Conservation (phyloP, 768 basidiomycete species). For the Boletus sp. region DNA sequence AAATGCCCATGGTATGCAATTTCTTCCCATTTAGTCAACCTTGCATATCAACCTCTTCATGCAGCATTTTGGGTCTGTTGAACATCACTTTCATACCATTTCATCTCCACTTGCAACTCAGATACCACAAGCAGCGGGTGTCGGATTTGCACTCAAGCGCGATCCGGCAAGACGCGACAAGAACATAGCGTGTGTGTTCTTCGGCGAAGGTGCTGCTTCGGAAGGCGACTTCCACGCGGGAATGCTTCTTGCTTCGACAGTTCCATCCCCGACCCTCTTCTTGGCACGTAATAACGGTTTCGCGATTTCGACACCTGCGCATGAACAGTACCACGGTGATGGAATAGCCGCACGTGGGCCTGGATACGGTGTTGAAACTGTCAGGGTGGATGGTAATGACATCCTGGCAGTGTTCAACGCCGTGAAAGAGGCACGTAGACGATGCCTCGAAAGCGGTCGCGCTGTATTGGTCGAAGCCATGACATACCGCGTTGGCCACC, state of each 20-base stretch:
- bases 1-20: conserved; percentile 83
- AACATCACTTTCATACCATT: conserved; percentile 89
- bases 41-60: conserved; percentile 7
- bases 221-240: conserved; percentile 97
- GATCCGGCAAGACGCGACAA: conserved; percentile 63
- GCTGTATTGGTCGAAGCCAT: conserved; percentile 87
- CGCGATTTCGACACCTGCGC: conserved; percentile 88
- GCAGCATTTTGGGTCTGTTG: conserved; percentile 81
- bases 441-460: conserved; percentile 73
- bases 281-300: conserved; percentile 86
- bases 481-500: conserved; percentile 93
- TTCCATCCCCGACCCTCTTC: conserved; percentile 71
- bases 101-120: conserved; percentile 93
- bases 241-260: conserved; percentile 71
- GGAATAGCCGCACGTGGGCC: conserved; percentile 91
- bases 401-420: conserved; percentile 77
- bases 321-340: conserved; percentile 89
- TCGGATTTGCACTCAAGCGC: conserved; percentile 84
- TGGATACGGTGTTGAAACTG: conserved; percentile 85
- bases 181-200: conserved; percentile 83
- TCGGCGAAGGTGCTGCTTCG: conserved; percentile 92
- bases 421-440: conserved; percentile 64
- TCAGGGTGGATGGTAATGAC: conserved; percentile 94
- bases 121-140: conserved; percentile 92
- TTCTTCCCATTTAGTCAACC: not conserved